Evolutionary conservation across 306 rosid species (phyloP), one percentile per base, ranked within the genome.

Genomic region (Delonix regia): DNA sequence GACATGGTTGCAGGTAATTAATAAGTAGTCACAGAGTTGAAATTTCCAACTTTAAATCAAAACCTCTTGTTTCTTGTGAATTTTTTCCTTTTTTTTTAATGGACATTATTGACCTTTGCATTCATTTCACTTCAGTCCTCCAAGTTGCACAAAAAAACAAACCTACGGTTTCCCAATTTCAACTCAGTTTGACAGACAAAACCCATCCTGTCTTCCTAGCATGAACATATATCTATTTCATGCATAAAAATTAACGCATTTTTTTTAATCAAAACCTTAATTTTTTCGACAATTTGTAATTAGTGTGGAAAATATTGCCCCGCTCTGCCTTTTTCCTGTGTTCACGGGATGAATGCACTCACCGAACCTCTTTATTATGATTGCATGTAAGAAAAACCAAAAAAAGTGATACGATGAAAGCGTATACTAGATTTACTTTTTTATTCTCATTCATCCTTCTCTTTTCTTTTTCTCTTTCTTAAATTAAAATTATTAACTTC

Each of bases 1-100:
- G 45, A 78, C 80, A 3, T 85, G 85, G 82, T 84, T 90, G 10
- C 90, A 86, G 91, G 94, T 89, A 49, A 81, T 47, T 6, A 36
- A 15, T 66, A 30, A 69, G 7, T n/a, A 25, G 5, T 42, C 74
- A 2, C 21, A 24, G 41, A 24, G 9, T 12, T 7, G 16, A 14
- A 61, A 14, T 30, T 30, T 14, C 1, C 4, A 11, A 7, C 63
- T 33, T 7, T 30, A 25, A 25, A 33, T 57, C 33, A 7, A 1
- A 57, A 16, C 6, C 33, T 24, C 22, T 30, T 41, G 34, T 62
- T 75, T 25, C 28, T 82, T 59, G 83, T 57, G 69, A 79, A 39
- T 53, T 49, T 12, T 21, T 57, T 21, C 53, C n/a, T n/a, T 39
- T 19, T 30, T 69, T 64, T 78, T 33, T 45, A 68, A 42, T 22